A percentile compares a stretch with the other conserved stretches of the same genome.
Evolutionary conservation across 352 stramenopile species (phyloP).

Genomic region (Phytophthora cajani): DNA sequence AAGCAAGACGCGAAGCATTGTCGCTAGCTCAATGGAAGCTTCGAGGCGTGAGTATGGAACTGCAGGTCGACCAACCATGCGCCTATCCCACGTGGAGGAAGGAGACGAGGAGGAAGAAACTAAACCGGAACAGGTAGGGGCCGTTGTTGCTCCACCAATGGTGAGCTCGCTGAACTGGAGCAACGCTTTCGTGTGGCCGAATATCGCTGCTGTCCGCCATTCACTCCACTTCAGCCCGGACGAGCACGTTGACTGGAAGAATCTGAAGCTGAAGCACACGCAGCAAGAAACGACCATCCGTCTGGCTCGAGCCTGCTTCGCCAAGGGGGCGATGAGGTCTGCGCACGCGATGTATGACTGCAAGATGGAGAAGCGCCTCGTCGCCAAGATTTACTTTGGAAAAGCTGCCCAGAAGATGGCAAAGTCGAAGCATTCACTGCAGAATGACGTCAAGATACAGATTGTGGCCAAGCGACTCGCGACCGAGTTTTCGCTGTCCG

Average conservation of each 20-base stretch:
- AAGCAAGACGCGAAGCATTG: slow-evolving; percentile 33
- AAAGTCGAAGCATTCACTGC: slow-evolving; percentile 1
- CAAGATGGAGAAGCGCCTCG: slow-evolving; percentile 35
- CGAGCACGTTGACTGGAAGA: slow-evolving; percentile 36
- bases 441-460: slow-evolving; percentile 49
- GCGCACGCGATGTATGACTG: slow-evolving; percentile 45
- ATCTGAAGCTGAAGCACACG: slow-evolving; percentile 39
- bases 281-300: slow-evolving; percentile 46
- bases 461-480: slow-evolving; percentile 47
- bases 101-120: slow-evolving; percentile 9
- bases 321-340: slow-evolving; percentile 43
- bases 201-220: slow-evolving; percentile 37
- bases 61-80: background rate
- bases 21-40: slow-evolving; percentile 17
- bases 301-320: slow-evolving; percentile 39
- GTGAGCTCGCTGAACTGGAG: slow-evolving; percentile 28
- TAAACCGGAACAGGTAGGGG: too few relatives aligned
- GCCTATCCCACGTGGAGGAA: slow-evolving; percentile 15
- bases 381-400: slow-evolving; percentile 51
- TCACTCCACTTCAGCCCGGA: slow-evolving; percentile 40
- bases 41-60: background rate
- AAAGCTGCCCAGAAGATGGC: slow-evolving; percentile 16
- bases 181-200: background rate
- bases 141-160: background rate
- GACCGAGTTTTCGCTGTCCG: slow-evolving; percentile 36